A percentile compares a stretch with the other conserved stretches of the same genome.
phyloP scores from a whole-genome alignment of 1,284 basidiomycete species.

The Microbotryomycetes sp. region DNA sequence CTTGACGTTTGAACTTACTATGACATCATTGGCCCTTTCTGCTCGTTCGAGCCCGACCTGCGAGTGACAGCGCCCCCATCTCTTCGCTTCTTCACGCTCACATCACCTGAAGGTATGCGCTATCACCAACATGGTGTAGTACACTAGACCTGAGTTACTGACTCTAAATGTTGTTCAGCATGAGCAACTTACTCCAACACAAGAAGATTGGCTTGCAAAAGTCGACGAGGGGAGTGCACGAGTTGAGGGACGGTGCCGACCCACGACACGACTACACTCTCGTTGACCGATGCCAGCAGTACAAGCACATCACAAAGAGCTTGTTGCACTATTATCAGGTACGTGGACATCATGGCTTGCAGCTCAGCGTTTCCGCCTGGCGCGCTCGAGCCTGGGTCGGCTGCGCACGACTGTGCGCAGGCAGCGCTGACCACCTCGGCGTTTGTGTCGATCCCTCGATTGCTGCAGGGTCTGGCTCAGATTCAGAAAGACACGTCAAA shows the following conservation, averaged over 20 bases:
- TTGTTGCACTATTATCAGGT: constrained; percentile 32
- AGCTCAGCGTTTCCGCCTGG: not conserved
- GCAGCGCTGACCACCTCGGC: not conserved
- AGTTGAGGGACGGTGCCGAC: not conserved
- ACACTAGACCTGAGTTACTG: too few species aligned
- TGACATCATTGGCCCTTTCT: too few species aligned
- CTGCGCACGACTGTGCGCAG: not conserved
- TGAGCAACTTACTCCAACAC: constrained; percentile 25
- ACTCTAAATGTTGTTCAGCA: too few species aligned
- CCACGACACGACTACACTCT: constrained; percentile 22
- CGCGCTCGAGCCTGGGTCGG: not conserved
- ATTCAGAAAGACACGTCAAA: constrained; percentile 23
- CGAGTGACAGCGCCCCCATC: too few species aligned
- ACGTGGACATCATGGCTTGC: too few species aligned
- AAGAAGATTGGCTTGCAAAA: constrained; percentile 26
- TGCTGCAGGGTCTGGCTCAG: constrained; percentile 24
- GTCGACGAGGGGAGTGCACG: constrained; percentile 21
- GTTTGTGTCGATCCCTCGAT: not conserved
- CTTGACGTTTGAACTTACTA: too few species aligned
- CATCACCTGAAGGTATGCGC: too few species aligned
- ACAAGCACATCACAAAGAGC: constrained; percentile 33
- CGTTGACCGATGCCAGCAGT: constrained; percentile 33
- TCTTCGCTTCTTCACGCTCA: too few species aligned
- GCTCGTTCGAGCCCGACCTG: too few species aligned
- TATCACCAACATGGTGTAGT: too few species aligned